Conservation (phyloP, 352 stramenopile genomes). For the Globisporangium viniferum region DNA sequence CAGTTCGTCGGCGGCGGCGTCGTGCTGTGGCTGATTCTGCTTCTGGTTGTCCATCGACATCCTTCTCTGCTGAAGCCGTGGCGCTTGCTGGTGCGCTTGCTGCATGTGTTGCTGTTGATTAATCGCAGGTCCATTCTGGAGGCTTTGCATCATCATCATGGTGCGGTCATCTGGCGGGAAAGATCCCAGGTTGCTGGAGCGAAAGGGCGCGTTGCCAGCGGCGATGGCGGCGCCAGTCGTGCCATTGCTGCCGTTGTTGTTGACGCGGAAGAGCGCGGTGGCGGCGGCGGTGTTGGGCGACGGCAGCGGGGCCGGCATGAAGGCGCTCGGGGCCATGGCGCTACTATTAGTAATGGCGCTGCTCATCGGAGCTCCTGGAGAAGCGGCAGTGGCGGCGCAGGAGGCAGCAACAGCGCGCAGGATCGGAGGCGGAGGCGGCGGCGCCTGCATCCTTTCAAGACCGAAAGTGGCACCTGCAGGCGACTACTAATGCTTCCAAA, state of each 20-base stretch:
- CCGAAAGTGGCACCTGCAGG: slow-evolving; percentile 15
- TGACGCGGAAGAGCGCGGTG: slow-evolving; percentile 20
- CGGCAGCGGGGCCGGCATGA: background rate
- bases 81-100: background rate
- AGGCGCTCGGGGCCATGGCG: slow-evolving; percentile 2
- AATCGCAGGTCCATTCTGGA: background rate
- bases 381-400: background rate
- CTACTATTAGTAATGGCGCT: slow-evolving; percentile 2
- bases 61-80: background rate
- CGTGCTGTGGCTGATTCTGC: slow-evolving; percentile 3
- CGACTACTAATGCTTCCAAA: slow-evolving; percentile 13
- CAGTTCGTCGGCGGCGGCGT: slow-evolving; percentile 1
- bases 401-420: slow-evolving; percentile 1
- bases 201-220: slow-evolving; percentile 2
- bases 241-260: background rate
- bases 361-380: background rate
- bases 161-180: background rate
- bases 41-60: slow-evolving; percentile 1
- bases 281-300: slow-evolving; percentile 14
- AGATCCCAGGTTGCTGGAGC: slow-evolving; percentile 4
- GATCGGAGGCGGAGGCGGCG: background rate
- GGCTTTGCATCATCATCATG: background rate
- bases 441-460: slow-evolving; percentile 38
- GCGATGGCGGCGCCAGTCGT: background rate
- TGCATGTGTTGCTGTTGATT: background rate